phyloP scores from a whole-genome alignment of 768 basidiomycete genomes.

The Russula emetica region DNA sequence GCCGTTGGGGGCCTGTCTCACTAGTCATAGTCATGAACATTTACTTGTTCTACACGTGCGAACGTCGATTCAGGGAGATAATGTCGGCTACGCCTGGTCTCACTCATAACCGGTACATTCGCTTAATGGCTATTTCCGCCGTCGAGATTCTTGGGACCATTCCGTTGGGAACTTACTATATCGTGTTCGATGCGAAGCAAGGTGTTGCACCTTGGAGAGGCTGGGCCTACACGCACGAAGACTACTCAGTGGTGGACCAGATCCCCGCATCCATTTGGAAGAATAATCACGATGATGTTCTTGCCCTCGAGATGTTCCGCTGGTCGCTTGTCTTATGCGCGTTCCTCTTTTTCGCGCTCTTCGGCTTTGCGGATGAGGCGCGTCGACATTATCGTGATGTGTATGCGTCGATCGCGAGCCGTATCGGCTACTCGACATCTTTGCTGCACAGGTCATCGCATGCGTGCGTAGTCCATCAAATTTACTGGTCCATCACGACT shows the following conservation, averaged over 20 bases:
- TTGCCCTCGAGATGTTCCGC: background rate
- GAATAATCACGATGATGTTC: background rate
- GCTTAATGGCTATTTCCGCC: background rate
- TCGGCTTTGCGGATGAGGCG: background rate
- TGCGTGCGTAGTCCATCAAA: slow-evolving; percentile 6
- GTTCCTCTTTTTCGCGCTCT: background rate
- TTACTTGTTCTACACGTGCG: slow-evolving; percentile 30
- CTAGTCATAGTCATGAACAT: slow-evolving; percentile 29
- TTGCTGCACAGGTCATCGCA: background rate
- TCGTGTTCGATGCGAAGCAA: background rate
- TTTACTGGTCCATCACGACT: background rate
- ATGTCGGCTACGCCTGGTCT: slow-evolving; percentile 34
- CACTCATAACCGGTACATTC: slow-evolving; percentile 27
- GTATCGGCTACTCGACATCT: slow-evolving; percentile 29
- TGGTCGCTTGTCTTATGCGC: background rate
- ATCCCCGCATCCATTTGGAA: slow-evolving; percentile 41
- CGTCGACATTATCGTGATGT: background rate
- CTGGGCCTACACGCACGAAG: slow-evolving; percentile 48
- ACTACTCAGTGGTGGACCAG: slow-evolving; percentile 41
- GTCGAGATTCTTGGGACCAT: background rate
- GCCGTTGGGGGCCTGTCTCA: background rate
- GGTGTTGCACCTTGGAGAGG: slow-evolving; percentile 35
- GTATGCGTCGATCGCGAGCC: slow-evolving; percentile 10
- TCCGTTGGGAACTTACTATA: background rate
- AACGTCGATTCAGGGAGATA: slow-evolving; percentile 29